Evolutionary conservation across 306 rosid genomes (phyloP).

Genomic region (Styphnolobium japonicum): DNA sequence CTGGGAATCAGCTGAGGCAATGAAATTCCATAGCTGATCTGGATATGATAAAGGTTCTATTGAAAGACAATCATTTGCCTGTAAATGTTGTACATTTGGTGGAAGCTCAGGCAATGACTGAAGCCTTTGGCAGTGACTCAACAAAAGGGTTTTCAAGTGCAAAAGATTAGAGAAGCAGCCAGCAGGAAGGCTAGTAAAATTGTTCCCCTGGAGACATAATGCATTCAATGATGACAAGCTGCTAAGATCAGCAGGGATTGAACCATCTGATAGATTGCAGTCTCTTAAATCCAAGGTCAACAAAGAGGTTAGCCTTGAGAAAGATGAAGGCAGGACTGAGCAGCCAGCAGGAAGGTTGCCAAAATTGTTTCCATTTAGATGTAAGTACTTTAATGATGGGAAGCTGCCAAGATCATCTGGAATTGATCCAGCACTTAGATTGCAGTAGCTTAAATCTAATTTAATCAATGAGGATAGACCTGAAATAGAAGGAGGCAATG

Average conservation of each 20-base stretch:
- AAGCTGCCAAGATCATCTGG: neutral
- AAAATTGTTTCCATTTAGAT: neutral
- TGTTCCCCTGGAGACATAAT: neutral
- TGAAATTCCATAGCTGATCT: neutral
- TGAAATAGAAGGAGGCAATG: neutral
- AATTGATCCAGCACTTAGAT: neutral
- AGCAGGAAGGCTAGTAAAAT: neutral
- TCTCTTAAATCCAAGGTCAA: neutral
- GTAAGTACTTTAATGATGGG: neutral
- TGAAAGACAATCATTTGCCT: neutral
- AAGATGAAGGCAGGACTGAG: neutral
- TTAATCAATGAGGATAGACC: neutral
- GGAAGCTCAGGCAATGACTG: neutral
- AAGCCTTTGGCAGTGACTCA: neutral
- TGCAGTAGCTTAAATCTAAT: neutral
- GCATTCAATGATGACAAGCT: neutral
- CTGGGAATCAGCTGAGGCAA: neutral
- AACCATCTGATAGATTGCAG: neutral
- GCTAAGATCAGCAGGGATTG: neutral
- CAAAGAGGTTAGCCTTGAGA: neutral
- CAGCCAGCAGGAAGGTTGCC: neutral
- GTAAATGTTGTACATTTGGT: neutral
- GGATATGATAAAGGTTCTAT: neutral
- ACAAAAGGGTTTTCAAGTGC: fast-evolving
- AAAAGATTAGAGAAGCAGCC: neutral